Percentiles rank a stretch among this genome's conserved stretches.
Evolutionary conservation across 1,284 basidiomycete species (phyloP).

Genomic region (Ustilago trichophora): DNA sequence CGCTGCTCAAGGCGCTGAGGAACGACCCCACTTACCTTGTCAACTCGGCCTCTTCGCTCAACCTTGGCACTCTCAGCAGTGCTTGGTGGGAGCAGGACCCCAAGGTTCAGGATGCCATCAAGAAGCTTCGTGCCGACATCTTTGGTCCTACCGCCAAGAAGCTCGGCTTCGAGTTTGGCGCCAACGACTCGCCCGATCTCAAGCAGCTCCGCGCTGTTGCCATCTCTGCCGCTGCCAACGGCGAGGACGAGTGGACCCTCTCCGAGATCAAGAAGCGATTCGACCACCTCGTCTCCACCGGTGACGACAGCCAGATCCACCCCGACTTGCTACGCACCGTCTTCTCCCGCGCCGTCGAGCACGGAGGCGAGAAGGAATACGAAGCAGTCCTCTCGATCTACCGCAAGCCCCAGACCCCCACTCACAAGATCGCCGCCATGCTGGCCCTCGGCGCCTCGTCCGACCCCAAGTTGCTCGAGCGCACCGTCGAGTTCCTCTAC

Average conservation of each 20-base stretch:
- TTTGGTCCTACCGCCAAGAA: conserved; percentile 81
- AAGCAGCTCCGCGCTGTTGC: conserved; percentile 81
- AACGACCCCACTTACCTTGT: conserved; percentile 66
- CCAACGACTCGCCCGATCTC: conserved; percentile 77
- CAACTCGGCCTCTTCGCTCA: conserved; percentile 46
- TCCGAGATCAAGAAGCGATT: conserved; percentile 79
- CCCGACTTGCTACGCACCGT: conserved; percentile 62
- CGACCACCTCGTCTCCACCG: conserved; percentile 75
- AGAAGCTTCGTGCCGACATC: conserved; percentile 69
- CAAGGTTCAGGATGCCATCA: conserved; percentile 69
- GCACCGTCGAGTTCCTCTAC: conserved; percentile 64
- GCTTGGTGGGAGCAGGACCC: conserved; percentile 87
- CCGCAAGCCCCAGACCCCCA: conserved; percentile 72
- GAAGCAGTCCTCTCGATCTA: conserved; percentile 72
- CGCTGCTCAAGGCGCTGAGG: conserved; percentile 75
- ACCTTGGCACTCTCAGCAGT: conserved; percentile 63
- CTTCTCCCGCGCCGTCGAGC: conserved; percentile 71
- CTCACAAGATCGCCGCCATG: conserved; percentile 67
- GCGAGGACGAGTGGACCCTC: conserved; percentile 60
- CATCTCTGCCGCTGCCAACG: conserved; percentile 74
- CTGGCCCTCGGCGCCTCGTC: conserved; percentile 62
- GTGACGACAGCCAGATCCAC: conserved; percentile 82
- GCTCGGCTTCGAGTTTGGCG: conserved; percentile 81
- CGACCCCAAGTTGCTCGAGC: conserved; percentile 59
- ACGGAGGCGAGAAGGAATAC: conserved; percentile 82